phyloP scores from a whole-genome alignment of 2,329 filamentous ascomycete species.

The Malbranchea zuffiana region DNA sequence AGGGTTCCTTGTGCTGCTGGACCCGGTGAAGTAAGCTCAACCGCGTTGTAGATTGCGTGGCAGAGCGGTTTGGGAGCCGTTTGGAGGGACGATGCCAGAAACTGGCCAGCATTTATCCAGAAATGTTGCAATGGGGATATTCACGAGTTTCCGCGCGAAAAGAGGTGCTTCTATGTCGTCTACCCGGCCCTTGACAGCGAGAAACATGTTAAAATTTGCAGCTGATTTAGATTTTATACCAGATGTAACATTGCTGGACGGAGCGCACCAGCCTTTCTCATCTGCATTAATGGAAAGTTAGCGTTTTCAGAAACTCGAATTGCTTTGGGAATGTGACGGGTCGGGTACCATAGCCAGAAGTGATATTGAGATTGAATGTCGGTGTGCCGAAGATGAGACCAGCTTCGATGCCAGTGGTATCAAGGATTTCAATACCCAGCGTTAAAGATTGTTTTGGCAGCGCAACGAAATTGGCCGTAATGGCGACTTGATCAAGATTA shows the following conservation, averaged over 20 bases:
- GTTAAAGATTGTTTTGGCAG: conserved; percentile 18
- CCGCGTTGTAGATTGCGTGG: too few species aligned
- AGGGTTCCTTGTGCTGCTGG: too few species aligned
- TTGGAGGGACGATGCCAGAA: conserved; percentile 1
- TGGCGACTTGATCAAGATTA: conserved; percentile 17
- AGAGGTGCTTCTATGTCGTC: background rate
- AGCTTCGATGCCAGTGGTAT: conserved; percentile 8
- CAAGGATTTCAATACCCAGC: conserved; percentile 19
- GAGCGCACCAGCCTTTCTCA: conserved; percentile 13
- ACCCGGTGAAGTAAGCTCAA: too few species aligned
- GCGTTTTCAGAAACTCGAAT: too few species aligned
- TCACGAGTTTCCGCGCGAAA: conserved; percentile 6
- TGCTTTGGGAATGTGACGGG: too few species aligned
- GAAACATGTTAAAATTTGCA: conserved; percentile 10
- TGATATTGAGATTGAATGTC: conserved; percentile 8
- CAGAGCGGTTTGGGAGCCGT: too few species aligned
- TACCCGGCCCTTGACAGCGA: conserved; percentile 2
- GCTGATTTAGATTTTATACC: conserved; percentile 12
- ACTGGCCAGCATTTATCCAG: conserved; percentile 7
- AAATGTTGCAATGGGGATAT: conserved; percentile 9
- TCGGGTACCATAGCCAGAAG: conserved; percentile 12
- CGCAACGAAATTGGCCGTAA: conserved; percentile 16
- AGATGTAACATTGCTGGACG: conserved; percentile 6
- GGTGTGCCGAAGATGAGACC: conserved; percentile 7
- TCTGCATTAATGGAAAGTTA: too few species aligned